Evolutionary conservation across 768 basidiomycete species (phyloP).

Genomic region (Cyathus striatus): DNA sequence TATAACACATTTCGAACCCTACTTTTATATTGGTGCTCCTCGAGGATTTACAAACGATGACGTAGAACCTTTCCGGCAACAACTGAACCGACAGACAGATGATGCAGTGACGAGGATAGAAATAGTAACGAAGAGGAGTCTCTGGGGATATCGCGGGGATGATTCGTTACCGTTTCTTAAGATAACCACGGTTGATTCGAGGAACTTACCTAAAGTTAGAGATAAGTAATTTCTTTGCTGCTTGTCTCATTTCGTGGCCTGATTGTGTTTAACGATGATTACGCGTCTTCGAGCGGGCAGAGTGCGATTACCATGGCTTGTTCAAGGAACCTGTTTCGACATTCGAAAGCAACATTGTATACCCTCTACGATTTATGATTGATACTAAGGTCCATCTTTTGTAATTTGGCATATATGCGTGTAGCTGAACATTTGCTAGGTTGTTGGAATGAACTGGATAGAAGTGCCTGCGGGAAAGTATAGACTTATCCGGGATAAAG

Average conservation of each 20-base stretch:
- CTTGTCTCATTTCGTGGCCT: slow-evolving; percentile 6
- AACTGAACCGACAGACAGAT: slow-evolving; percentile 26
- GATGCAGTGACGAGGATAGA: slow-evolving; percentile 47
- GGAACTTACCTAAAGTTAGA: slow-evolving; percentile 81
- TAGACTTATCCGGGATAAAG: slow-evolving; percentile 45
- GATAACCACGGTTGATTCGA: slow-evolving; percentile 69
- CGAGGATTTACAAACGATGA: slow-evolving; percentile 75
- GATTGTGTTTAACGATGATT: slow-evolving; percentile 14
- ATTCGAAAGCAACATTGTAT: slow-evolving; percentile 93
- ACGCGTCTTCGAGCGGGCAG: slow-evolving; percentile 72
- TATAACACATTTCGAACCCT: slow-evolving; percentile 81
- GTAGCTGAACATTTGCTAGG: slow-evolving; percentile 33
- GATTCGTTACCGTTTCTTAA: slow-evolving; percentile 79
- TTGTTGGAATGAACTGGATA: slow-evolving; percentile 99
- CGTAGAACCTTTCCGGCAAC: slow-evolving; percentile 47
- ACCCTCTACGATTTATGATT: slow-evolving; percentile 94
- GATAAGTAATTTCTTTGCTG: slow-evolving; percentile 52
- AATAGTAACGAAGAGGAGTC: slow-evolving; percentile 58
- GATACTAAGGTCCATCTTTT: slow-evolving; percentile 69
- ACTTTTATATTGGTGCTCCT: slow-evolving; percentile 89
- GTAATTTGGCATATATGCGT: not conserved
- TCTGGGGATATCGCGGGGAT: slow-evolving; percentile 91
- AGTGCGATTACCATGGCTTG: slow-evolving; percentile 60
- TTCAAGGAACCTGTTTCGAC: slow-evolving; percentile 57
- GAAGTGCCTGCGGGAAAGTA: slow-evolving; percentile 87